Evolutionary conservation across 352 stramenopile genomes (phyloP), one percentile per base, ranked within the genome.

Genomic region (Pythium pyrilobum): DNA sequence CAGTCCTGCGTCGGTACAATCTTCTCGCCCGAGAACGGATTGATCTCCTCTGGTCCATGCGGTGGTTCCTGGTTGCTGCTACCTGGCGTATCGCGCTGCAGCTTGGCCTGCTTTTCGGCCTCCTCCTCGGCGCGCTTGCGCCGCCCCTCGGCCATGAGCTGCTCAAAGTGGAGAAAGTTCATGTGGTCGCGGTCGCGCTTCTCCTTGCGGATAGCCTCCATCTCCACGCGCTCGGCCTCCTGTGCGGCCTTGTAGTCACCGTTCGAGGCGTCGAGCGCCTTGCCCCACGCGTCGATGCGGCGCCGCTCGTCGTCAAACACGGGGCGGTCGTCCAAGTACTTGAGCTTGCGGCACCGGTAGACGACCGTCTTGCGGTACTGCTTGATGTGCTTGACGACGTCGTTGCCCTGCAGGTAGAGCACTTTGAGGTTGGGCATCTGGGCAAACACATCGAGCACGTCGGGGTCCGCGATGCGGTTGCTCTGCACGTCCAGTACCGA

Each of bases 131-230:
- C 69, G 4, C 60, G 66, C 66, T 87, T 87, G 24, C 69, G 71
- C 1, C 72, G 58, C 5, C 81, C 76, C 43, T 89, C 75, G 23
- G 81, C 56, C 71, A 96, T 89, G 76, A 96, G 89, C 52, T 90
- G 64, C 59, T 96, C 83, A 46, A 96, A 96, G 32, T 78, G 73
- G 15, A 82, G 59, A 57, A 94, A 96, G 60, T 96, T 96, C 27
- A 72, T 52, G 25, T 94, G 77, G 47, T 97, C 86, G 12, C 78
- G 77, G 41, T 85, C 80, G 42, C 79, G 86, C 75, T 96, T 97
- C 49, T 95, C 85, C 33, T 91, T 64, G 11, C 85, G 77, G 57
- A 95, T 93, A 2, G 64, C 56, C 16, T 84, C 72, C 66, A 97
- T 90, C 66, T 96, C 87, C 12, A 72, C 69, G 10, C 89, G 83